Conservation (phyloP, 1,139 yeast genomes). For the Candida albicans region DNA sequence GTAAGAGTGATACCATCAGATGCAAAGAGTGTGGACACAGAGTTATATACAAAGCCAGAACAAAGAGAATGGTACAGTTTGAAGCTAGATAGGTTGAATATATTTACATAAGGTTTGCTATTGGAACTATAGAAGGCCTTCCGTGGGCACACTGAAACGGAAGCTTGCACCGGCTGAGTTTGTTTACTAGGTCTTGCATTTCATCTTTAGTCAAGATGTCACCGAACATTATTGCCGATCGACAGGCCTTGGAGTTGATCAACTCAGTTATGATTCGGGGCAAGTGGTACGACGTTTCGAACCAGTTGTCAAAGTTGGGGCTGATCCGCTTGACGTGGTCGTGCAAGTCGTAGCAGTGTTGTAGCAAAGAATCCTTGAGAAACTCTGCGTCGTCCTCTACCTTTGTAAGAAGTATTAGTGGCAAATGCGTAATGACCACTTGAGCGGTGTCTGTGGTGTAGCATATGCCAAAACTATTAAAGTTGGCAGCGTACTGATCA, state of each 20-base stretch:
- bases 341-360: constrained; percentile 44
- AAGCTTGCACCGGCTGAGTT: constrained; percentile 47
- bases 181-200: constrained; percentile 44
- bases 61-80: constrained; percentile 84
- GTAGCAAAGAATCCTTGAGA: constrained; percentile 36
- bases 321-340: constrained; percentile 20
- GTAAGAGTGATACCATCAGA: constrained; percentile 95
- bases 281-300: constrained; percentile 22
- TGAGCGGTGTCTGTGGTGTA: constrained; percentile 17
- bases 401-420: constrained; percentile 35
- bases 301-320: constrained; percentile 17
- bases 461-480: constrained; percentile 37
- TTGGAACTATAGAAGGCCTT: constrained; percentile 69
- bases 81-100: constrained; percentile 40
- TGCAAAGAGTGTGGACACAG: constrained; percentile 99
- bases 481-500: constrained; percentile 24
- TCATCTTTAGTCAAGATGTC: constrained; percentile 42
- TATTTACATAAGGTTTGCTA: constrained; percentile 22
- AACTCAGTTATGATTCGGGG: constrained; percentile 53
- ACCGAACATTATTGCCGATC: constrained; percentile 76
- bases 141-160: constrained; percentile 92
- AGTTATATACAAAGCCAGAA: constrained; percentile 94
- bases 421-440: constrained; percentile 36
- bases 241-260: constrained; percentile 66
- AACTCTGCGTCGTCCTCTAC: constrained; percentile 23